Base-by-base conservation (phyloP, 179 eudicot genomes). In the Beta lomatogona region DNA sequence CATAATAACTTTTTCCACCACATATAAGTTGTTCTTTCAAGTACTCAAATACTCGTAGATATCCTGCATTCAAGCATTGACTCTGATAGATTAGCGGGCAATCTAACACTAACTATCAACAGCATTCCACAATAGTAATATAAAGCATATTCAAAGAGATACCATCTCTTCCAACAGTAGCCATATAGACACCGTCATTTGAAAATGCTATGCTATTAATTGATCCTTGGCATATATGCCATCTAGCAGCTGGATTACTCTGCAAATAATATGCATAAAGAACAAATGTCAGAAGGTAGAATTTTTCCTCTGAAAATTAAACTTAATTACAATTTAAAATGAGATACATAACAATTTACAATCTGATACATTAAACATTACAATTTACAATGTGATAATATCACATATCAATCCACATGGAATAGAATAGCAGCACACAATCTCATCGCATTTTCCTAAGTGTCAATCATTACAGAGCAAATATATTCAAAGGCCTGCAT, bases 151-250 rank as follows among this genome's bases (percentile, higher is more conserved):
- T 65, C 57, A 74, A 72, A 44, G 77, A 60, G 81, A 82, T 92
- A 92, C 97, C 97, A 88, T 94, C 98, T 88, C 98, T 89, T 70
- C 98, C 98, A 81, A 89, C 95, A 75, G 94, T 91, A 53, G 98
- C 98, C 83, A 94, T 67, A 82, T 88, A 86, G 19, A 80, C 84
- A 78, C 97, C 98, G 76, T 92, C 94, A 31, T 86, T 78, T 70
- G 98, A 94, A 79, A 94, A 94, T n/a, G 97, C 88, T 18, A 94
- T 80, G 81, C 91, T 88, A 84, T 94, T 94, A 44, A 94, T 84
- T 73, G 98, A 86, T 65, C 95, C 97, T 90, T 89, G 95, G 85
- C 98, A 90, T 68, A 94, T 87, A 86, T 94, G 98, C 98, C 98
- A 93, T 88, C 94, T 87, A 66, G 93, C 88, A 72, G 87, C 77